Evolutionary conservation across 495 filamentous ascomycete genomes (phyloP).

Genomic region (Patellaria atrata): DNA sequence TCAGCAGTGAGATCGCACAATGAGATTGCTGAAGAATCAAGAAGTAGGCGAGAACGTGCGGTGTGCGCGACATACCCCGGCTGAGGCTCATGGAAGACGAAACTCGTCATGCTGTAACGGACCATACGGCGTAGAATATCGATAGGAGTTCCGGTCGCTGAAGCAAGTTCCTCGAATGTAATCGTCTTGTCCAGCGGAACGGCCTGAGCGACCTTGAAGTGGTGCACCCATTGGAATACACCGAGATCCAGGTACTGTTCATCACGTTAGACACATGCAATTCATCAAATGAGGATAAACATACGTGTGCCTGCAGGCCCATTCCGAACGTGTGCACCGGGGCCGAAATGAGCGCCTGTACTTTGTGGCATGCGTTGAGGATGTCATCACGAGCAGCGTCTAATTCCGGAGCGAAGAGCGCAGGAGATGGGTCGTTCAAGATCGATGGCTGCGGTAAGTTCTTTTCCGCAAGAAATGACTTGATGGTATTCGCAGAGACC

Average conservation of each 20-base stretch:
- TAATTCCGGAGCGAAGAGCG: too few relatives aligned
- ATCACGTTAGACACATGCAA: constrained; percentile 9
- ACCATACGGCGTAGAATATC: constrained; percentile 10
- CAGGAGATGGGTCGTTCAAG: not conserved
- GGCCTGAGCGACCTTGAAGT: constrained; percentile 14
- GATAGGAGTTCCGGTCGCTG: constrained; percentile 2
- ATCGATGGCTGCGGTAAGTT: constrained; percentile 6
- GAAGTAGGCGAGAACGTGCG: constrained; percentile 5
- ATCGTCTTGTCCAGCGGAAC: constrained; percentile 9
- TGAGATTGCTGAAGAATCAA: too few relatives aligned
- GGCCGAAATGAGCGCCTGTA: constrained; percentile 8
- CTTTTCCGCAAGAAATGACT: constrained; percentile 3
- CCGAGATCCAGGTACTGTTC: constrained; percentile 2
- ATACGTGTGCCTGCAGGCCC: constrained; percentile 19
- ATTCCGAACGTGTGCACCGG: constrained; percentile 17
- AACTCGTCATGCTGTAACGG: constrained; percentile 6
- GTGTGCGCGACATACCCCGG: constrained; percentile 11
- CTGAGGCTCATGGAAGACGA: constrained; percentile 9
- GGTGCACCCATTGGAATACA: constrained; percentile 8
- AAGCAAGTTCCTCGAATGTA: constrained; percentile 6
- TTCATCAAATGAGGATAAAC: constrained; percentile 15
- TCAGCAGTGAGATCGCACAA: constrained; percentile 1
- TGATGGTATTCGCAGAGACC: constrained; percentile 5
- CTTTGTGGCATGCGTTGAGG: not conserved
- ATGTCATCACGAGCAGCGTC: not conserved